These are phyloP conservation scores for Termitomyces bulborhizus DNA, from an alignment of 768 basidiomycete species.

Conservation along the genomic window DNA sequence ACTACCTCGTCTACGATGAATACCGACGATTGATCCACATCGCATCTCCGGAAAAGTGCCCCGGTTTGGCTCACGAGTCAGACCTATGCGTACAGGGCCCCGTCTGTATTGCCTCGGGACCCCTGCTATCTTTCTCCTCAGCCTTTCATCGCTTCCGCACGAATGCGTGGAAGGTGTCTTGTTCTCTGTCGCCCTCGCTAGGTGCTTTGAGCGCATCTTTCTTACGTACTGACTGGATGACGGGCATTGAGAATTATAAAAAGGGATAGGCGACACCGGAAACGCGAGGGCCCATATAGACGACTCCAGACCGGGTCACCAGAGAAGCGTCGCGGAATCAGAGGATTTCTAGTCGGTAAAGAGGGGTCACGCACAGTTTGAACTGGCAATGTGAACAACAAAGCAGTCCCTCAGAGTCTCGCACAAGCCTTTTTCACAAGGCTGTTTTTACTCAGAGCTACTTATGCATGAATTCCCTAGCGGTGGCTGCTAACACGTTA, in stretches of 20 bases:
- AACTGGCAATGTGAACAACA: constrained; percentile 1
- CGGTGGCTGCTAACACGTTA: constrained; percentile 4
- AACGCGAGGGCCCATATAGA: constrained; percentile 31
- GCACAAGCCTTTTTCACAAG: constrained; percentile 7
- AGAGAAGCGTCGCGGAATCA: constrained; percentile 49
- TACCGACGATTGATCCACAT: constrained; percentile 24
- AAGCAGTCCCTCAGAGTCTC: constrained; percentile 9
- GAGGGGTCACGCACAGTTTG: constrained; percentile 38
- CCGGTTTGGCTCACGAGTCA: constrained; percentile 17
- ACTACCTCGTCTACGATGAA: constrained; percentile 33
- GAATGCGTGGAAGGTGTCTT: constrained; percentile 16
- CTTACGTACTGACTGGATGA: constrained; percentile 14
- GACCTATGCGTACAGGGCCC: constrained; percentile 34
- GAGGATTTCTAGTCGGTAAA: constrained; percentile 16
- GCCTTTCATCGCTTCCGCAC: constrained; percentile 18
- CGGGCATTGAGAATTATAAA: constrained; percentile 10
- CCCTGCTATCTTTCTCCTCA: constrained; percentile 24
- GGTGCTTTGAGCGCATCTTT: constrained; percentile 10
- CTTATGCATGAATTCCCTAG: constrained; percentile 16
- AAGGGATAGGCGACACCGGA: constrained; percentile 46
- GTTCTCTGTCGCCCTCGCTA: constrained; percentile 17
- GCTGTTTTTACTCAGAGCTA: constrained; percentile 18
- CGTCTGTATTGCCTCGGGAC: constrained; percentile 49
- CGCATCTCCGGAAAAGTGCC: constrained; percentile 51
- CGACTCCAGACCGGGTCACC: constrained; percentile 21